phyloP scores from a whole-genome alignment of 306 rosid species.

The Biancaea sappan region DNA sequence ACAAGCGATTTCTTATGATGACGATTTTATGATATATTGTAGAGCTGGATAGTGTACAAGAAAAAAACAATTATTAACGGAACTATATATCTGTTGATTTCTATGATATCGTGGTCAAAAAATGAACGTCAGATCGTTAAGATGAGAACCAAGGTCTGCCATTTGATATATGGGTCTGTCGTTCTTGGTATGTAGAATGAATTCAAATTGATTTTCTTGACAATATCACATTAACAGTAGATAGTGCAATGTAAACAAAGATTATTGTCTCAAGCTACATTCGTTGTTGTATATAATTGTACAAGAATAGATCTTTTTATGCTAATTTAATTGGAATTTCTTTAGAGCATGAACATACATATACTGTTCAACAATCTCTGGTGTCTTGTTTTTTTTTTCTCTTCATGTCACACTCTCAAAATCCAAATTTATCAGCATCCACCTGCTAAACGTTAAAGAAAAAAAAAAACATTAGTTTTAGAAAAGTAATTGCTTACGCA shows the following conservation, averaged over 20 bases:
- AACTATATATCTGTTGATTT: too few relatives aligned
- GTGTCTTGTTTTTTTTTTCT: slow-evolving; percentile 10
- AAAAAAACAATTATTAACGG: too few relatives aligned
- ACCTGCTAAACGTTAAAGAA: slow-evolving; percentile 26
- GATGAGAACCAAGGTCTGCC: too few relatives aligned
- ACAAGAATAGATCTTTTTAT: not conserved
- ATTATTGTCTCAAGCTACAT: slow-evolving; percentile 12
- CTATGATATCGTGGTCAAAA: too few relatives aligned
- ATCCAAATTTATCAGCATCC: slow-evolving; percentile 19
- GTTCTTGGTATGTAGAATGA: too few relatives aligned
- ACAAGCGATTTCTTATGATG: too few relatives aligned
- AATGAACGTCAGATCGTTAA: too few relatives aligned
- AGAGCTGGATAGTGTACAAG: too few relatives aligned
- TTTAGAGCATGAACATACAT: not conserved
- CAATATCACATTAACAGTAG: too few relatives aligned
- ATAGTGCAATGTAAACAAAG: not conserved
- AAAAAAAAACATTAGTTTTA: slow-evolving; percentile 2
- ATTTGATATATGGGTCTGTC: too few relatives aligned
- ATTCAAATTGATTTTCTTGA: too few relatives aligned
- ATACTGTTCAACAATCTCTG: slow-evolving; percentile 8
- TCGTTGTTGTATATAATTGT: not conserved
- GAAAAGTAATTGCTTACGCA: not conserved
- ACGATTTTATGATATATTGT: too few relatives aligned
- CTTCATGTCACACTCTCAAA: not conserved
- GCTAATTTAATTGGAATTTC: not conserved